These are phyloP conservation scores for Colletotrichum sp. DNA, from an alignment of 2,329 filamentous ascomycete genomes.

Conservation along the genomic window DNA sequence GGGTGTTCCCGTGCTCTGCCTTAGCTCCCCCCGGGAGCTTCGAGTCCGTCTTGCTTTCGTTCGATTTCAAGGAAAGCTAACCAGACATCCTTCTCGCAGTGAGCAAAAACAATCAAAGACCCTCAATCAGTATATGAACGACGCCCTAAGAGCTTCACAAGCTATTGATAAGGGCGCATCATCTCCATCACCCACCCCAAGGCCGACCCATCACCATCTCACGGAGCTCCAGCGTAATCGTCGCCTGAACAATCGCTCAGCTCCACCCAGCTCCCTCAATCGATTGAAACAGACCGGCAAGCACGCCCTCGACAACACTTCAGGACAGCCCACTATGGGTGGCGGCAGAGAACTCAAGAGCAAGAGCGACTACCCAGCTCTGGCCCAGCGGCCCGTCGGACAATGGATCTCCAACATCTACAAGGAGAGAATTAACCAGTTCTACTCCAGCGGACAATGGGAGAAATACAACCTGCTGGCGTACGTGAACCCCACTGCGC, in stretches of 20 bases:
- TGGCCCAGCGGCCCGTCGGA: conserved; percentile 63
- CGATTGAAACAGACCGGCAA: conserved; percentile 8
- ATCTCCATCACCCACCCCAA: background rate
- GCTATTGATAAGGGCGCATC: background rate
- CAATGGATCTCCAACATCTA: conserved; percentile 88
- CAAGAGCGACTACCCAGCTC: conserved; percentile 56
- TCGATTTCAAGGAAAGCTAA: conserved; percentile 13
- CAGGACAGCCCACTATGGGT: conserved; percentile 48
- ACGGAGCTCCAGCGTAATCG: conserved; percentile 13
- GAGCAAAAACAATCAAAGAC: background rate
- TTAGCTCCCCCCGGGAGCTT: conserved; percentile 20
- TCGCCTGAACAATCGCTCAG: conserved; percentile 38
- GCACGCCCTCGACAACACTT: background rate
- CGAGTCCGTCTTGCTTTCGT: conserved; percentile 14
- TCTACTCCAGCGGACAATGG: conserved; percentile 82
- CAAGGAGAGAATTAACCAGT: conserved; percentile 80
- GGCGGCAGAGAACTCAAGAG: conserved; percentile 51
- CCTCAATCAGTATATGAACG: conserved; percentile 15
- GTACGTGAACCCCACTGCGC: conserved; percentile 46
- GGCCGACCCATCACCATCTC: conserved; percentile 3
- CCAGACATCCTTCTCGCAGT: background rate
- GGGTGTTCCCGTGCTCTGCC: conserved; percentile 22
- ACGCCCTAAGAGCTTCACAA: conserved; percentile 3
- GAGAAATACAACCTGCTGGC: conserved; percentile 74
- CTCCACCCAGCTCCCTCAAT: conserved; percentile 27